A percentile compares a stretch with the other conserved stretches of the same genome.
Conservation (phyloP, 441 rosid species). For the Pelargonium cotyledonis region DNA sequence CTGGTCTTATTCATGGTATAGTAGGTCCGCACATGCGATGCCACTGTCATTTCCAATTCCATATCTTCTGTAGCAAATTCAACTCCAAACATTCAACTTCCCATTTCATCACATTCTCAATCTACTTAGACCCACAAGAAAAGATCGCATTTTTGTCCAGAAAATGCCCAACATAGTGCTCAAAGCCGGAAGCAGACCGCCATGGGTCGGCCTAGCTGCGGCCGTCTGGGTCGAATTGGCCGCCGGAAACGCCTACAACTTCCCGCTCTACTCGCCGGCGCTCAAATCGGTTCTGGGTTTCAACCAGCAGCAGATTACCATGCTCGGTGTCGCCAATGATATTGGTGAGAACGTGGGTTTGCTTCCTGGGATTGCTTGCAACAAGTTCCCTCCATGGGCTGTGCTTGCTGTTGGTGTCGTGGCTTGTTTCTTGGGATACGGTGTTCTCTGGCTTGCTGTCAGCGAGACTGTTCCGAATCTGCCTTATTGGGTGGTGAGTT, state of each 20-base stretch:
- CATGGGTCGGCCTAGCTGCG: conserved; percentile 93
- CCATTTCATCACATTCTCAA: neutral
- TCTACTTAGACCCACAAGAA: neutral
- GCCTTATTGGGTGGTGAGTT: conserved; percentile 79
- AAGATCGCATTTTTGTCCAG: too few relatives aligned
- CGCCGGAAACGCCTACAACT: conserved; percentile 65
- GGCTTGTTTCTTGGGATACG: conserved; percentile 75
- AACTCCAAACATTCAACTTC: neutral
- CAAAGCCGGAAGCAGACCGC: conserved; percentile 83
- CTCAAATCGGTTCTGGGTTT: conserved; percentile 74
- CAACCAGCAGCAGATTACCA: conserved; percentile 74
- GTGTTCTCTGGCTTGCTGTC: conserved; percentile 84
- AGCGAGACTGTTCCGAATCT: conserved; percentile 45
- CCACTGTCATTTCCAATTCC: too few relatives aligned
- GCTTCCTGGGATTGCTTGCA: conserved; percentile 76
- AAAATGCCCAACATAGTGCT: conserved; percentile 51
- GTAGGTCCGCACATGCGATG: too few relatives aligned
- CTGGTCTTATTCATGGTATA: too few relatives aligned
- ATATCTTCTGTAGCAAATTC: neutral
- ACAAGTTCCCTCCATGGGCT: conserved; percentile 85
- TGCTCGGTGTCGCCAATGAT: conserved; percentile 90
- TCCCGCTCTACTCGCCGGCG: conserved; percentile 78
- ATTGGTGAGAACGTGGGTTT: conserved; percentile 82
- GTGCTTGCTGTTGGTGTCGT: conserved; percentile 59
- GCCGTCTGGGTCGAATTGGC: conserved; percentile 83